Evolutionary conservation across 75 land plant genomes (phyloP).

Genomic region (Adiantum capillusveneris): DNA sequence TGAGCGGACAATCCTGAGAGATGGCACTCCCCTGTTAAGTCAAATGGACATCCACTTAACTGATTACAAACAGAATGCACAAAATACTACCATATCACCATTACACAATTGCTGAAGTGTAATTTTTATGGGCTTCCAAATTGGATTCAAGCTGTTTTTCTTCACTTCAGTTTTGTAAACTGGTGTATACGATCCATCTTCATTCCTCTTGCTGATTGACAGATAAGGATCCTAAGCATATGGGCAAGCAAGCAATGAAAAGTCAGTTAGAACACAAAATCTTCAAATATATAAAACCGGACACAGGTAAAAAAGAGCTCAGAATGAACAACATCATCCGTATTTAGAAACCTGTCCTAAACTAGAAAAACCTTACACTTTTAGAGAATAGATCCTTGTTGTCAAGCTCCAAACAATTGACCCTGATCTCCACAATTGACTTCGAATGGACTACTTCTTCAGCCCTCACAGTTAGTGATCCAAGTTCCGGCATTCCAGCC

Average conservation of each 20-base stretch:
- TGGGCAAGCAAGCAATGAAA: too few species aligned
- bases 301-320: too few species aligned
- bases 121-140: slow-evolving; percentile 58
- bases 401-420: slow-evolving; percentile 47
- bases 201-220: slow-evolving; percentile 49
- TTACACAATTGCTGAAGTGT: slow-evolving; percentile 44
- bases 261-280: too few species aligned
- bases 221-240: slow-evolving; percentile 75
- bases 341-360: neutral
- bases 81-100: slow-evolving; percentile 17
- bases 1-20: slow-evolving; percentile 54
- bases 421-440: slow-evolving; percentile 44
- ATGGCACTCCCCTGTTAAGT: too few species aligned
- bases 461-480: slow-evolving; percentile 58
- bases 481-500: slow-evolving; percentile 17
- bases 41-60: neutral
- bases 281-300: too few species aligned
- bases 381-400: slow-evolving; percentile 76
- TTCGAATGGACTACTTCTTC: slow-evolving; percentile 70
- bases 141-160: slow-evolving; percentile 63
- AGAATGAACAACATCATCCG: neutral
- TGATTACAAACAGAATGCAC: neutral
- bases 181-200: slow-evolving; percentile 44
- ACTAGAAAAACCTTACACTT: slow-evolving; percentile 47
- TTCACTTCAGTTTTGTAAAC: slow-evolving; percentile 78